Percentiles rank a stretch among this genome's conserved stretches.
phyloP scores from a whole-genome alignment of 2,329 filamentous ascomycete genomes.

The Talaromyces sp. region DNA sequence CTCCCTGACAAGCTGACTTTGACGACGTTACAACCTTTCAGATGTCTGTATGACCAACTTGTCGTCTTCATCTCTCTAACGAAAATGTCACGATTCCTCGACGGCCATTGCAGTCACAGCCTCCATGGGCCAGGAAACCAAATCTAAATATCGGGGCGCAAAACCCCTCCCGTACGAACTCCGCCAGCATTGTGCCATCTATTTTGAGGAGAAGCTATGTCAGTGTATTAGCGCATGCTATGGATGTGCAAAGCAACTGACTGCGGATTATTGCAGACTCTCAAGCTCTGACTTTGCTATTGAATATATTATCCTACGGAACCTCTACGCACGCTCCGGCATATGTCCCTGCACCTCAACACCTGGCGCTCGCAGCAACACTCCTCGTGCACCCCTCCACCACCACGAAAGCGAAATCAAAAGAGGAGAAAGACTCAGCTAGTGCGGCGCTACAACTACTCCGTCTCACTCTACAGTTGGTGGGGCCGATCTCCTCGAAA shows the following conservation, averaged over 20 bases:
- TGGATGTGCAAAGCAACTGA: slow-evolving; percentile 14
- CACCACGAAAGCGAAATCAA: slow-evolving; percentile 67
- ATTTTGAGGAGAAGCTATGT: slow-evolving; percentile 73
- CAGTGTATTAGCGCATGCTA: slow-evolving; percentile 25
- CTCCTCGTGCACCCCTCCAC: slow-evolving; percentile 76
- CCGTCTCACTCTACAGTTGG: slow-evolving; percentile 60
- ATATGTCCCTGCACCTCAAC: slow-evolving; percentile 65
- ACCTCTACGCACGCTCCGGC: slow-evolving; percentile 46
- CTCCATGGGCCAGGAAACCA: background rate
- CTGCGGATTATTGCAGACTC: slow-evolving; percentile 39
- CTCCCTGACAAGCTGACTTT: background rate
- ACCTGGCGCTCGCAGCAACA: slow-evolving; percentile 74
- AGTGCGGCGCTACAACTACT: slow-evolving; percentile 68
- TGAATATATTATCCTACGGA: slow-evolving; percentile 37
- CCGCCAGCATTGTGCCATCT: slow-evolving; percentile 64
- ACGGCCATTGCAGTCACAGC: background rate
- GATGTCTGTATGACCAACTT: background rate
- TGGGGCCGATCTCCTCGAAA: slow-evolving; percentile 67
- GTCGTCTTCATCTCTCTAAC: background rate
- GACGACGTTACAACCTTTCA: background rate
- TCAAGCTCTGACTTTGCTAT: slow-evolving; percentile 62
- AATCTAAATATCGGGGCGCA: slow-evolving; percentile 50
- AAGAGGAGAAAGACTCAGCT: slow-evolving; percentile 61
- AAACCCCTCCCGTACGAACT: slow-evolving; percentile 61
- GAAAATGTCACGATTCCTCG: slow-evolving; percentile 1